These are phyloP conservation scores for Trichoderma pleuroti DNA, from an alignment of 2,329 filamentous ascomycete species.

Conservation along the genomic window DNA sequence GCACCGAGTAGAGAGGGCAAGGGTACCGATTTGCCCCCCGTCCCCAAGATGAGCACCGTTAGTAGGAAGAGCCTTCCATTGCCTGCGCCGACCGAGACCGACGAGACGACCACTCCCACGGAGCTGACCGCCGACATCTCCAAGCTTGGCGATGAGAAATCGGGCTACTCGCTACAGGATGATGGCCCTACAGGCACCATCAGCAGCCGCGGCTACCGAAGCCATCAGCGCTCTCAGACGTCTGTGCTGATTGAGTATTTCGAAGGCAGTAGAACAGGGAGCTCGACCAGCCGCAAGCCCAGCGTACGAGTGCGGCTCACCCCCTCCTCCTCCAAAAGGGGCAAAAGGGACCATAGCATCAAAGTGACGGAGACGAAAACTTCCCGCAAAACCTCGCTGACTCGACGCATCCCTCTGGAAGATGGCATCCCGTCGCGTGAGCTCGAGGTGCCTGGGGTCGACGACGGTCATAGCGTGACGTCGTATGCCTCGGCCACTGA, in stretches of 20 bases:
- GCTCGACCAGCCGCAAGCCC: slow-evolving; percentile 64
- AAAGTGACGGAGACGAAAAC: slow-evolving; percentile 81
- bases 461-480: slow-evolving; percentile 64
- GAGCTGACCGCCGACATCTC: slow-evolving; percentile 65
- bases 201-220: slow-evolving; percentile 63
- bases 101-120: slow-evolving; percentile 58
- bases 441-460: slow-evolving; percentile 45
- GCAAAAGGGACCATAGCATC: slow-evolving; percentile 62
- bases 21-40: background rate
- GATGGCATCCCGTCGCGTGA: slow-evolving; percentile 40
- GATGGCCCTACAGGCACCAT: slow-evolving; percentile 92
- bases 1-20: background rate
- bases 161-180: slow-evolving; percentile 75
- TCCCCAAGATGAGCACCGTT: slow-evolving; percentile 52
- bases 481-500: slow-evolving; percentile 77
- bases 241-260: slow-evolving; percentile 94
- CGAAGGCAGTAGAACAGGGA: slow-evolving; percentile 67
- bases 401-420: slow-evolving; percentile 52
- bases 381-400: slow-evolving; percentile 62
- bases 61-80: slow-evolving; percentile 61
- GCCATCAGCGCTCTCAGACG: slow-evolving; percentile 67
- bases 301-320: slow-evolving; percentile 79
- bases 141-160: slow-evolving; percentile 64
- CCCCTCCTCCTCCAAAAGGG: slow-evolving; percentile 71
- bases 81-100: slow-evolving; percentile 75